phyloP scores from a whole-genome alignment of 768 basidiomycete genomes.

The Rhodotorula babjevae region DNA sequence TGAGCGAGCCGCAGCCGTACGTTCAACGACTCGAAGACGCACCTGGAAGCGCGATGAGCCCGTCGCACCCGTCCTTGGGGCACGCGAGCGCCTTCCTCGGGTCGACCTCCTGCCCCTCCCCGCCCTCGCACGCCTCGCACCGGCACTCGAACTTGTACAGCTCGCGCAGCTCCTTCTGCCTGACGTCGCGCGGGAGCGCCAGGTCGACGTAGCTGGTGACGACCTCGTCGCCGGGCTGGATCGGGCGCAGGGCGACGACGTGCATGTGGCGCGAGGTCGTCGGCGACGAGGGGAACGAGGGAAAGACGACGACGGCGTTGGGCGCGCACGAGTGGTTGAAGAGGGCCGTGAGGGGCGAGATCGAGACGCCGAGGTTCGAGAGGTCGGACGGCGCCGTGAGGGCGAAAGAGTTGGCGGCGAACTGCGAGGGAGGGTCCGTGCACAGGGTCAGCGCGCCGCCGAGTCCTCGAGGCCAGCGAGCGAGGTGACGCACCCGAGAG shows the following conservation, averaged over 20 bases:
- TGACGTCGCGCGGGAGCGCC: constrained; percentile 58
- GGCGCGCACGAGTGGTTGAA: constrained; percentile 79
- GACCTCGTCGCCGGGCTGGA: constrained; percentile 70
- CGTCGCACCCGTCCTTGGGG: constrained; percentile 20
- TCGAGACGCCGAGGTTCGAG: constrained; percentile 73
- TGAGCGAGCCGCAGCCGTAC: too few species aligned
- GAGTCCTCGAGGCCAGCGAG: neutral
- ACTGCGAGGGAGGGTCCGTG: constrained; percentile 56
- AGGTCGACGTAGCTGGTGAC: constrained; percentile 80
- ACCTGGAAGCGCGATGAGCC: constrained; percentile 16
- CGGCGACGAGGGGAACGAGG: constrained; percentile 45
- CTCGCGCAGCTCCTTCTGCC: constrained; percentile 60
- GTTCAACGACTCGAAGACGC: too few species aligned
- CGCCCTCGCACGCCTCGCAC: constrained; percentile 50
- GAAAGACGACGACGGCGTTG: constrained; percentile 88
- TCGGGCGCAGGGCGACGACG: constrained; percentile 64
- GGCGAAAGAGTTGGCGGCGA: constrained; percentile 85
- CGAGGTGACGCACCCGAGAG: constrained; percentile 42
- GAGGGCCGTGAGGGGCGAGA: constrained; percentile 72
- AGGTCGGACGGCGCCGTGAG: constrained; percentile 67
- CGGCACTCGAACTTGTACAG: constrained; percentile 74
- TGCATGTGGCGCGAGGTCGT: constrained; percentile 52
- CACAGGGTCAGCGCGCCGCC: too few species aligned
- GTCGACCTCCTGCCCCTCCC: constrained; percentile 51
- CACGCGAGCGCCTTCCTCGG: constrained; percentile 66